phyloP scores from a whole-genome alignment of 306 rosid genomes.

The Quercus rubra region DNA sequence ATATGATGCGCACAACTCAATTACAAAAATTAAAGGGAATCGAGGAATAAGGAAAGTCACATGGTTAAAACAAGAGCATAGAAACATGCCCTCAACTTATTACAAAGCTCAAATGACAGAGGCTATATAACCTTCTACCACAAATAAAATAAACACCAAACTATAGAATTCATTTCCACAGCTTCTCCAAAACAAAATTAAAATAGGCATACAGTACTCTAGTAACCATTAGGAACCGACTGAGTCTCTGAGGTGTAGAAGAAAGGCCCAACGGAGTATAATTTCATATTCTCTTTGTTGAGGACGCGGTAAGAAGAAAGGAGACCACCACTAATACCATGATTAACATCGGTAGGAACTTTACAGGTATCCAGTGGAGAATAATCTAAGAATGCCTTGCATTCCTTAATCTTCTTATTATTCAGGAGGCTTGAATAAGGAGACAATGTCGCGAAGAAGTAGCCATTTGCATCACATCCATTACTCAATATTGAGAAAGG shows the following conservation, averaged over 20 bases:
- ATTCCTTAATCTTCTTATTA: conserved; percentile 30
- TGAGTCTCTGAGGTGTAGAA: conserved; percentile 32
- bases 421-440: too few species aligned
- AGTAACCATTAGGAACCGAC: neutral
- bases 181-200: too few species aligned
- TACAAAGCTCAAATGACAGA: too few species aligned
- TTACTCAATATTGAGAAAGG: conserved; percentile 25
- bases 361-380: conserved; percentile 44
- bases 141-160: too few species aligned
- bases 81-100: too few species aligned
- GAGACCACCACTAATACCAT: conserved; percentile 37
- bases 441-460: conserved; percentile 34
- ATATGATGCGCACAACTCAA: too few species aligned
- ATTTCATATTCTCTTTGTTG: conserved; percentile 15
- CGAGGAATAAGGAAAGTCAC: too few species aligned
- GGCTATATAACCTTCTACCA: too few species aligned
- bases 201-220: neutral
- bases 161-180: too few species aligned
- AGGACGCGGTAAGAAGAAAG: conserved; percentile 39
- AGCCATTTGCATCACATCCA: conserved; percentile 45
- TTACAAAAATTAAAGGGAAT: too few species aligned
- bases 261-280: conserved; percentile 50
- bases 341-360: conserved; percentile 41
- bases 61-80: too few species aligned
- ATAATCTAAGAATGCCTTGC: conserved; percentile 38